Base-by-base conservation (phyloP, 2,329 filamentous ascomycete genomes). In the Ophiocordyceps camponoti-floridani region DNA sequence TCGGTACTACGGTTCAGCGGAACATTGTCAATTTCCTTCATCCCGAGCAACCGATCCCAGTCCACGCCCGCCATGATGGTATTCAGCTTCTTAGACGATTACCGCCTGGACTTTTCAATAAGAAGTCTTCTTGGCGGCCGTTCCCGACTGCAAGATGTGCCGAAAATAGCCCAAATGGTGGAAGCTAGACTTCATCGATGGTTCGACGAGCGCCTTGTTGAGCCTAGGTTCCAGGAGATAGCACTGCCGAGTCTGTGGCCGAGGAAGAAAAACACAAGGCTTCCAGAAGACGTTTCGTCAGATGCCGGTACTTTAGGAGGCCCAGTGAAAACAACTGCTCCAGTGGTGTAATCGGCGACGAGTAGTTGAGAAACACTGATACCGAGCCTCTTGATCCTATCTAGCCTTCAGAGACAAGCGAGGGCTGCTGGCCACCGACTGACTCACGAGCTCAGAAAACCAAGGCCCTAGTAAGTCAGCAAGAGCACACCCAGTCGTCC, bases 1-100 rank as follows among this genome's bases (percentile, higher is more conserved):
- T 91, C 82, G 14, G 84, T 98, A 14, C 85, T 94, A 14, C 75
- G 91, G 13, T 98, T 98, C 62, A 95, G 87, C 42, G 91, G 91
- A 40, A 98, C 91, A 0, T 66, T 98, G 16, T 93, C 85, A 41
- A 83, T 96, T 41, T 94, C 86, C 1, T 94, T 96, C 57, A 85
- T 94, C 47, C 91, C 91, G 0, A 75, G 77, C 53, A 81, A 78
- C 53, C 72, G 76, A 0, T 72, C 73, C 12, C 74, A 79, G 52
- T 72, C 76, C 23, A 83, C 77, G 3, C 83, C 83, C 4, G 94
- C 91, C 3, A 93, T 87, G 58, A 82, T 98, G 60, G 85, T 85
- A 0, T 96, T 98, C 62, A 93, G 86, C 46, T 98, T 98, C 57
- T 71, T 89, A 31, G 84, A 89, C 58, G 84, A 91, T 63, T 93